Base-by-base conservation (phyloP, 1,139 yeast species). In the Yamadazyma buinensis region DNA sequence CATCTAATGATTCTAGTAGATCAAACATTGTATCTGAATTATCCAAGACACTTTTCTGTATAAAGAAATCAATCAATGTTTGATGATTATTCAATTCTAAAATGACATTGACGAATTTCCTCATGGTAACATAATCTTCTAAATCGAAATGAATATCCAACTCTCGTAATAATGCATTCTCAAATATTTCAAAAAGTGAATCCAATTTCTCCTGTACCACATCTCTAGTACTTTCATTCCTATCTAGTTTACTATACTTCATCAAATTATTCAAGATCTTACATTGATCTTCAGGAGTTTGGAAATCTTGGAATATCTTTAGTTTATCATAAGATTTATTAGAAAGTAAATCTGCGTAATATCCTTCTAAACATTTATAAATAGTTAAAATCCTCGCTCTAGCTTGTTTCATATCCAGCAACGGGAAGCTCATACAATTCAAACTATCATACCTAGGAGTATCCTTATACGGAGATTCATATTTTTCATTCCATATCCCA, bases 121-220 rank as follows among this genome's bases (percentile, higher is more conserved):
- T 52, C 12, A 72, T 58, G 19, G 57, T 50, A 10, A 49, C 52
- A 44, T 59, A 72, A 35, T 84, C 80, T 34, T 70, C 64, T 3
- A 67, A 56, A 33, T 75, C 80, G 45, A 75, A 75, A 44, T 72
- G 77, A 25, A 69, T 61, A 37, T 84, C 94, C 44, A 88, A 68
- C 46, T 87, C 95, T 31, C 79, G 61, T 23, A 85, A 54, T 7
- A 84, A 70, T 0, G 94, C 87, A 50, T 75, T 83, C 35, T 84
- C 84, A 52, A 86, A 85, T 25, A 84, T 66, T 49, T 84, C 94
- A 31, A 79, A 59, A n/a, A 81, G 65, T 2, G 83, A 67, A 25
- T 67, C 68, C 33, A 82, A 58, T 43, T 76, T 72, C 33, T 71
- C 76, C 23, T 66, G 51, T 17, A 67, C 67, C 6, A 58, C 51